Evolutionary conservation across 495 filamentous ascomycete species (phyloP).

Genomic region (Aspergillus baeticus): DNA sequence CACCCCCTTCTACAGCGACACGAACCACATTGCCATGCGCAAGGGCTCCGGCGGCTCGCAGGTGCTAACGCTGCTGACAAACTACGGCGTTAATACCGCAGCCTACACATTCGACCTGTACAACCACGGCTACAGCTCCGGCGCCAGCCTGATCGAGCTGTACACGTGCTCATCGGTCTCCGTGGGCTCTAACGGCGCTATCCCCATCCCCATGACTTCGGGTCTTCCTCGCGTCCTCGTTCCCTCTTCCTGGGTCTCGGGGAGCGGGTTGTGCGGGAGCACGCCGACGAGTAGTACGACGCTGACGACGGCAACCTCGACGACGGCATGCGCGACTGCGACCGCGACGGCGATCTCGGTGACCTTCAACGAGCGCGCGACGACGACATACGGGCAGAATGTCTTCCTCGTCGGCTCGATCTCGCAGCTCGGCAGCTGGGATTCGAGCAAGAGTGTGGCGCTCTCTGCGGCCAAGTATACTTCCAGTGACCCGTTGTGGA

Average conservation of each 20-base stretch:
- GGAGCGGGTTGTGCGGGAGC: conserved; percentile 1
- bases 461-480: conserved; percentile 54
- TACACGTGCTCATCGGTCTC: conserved; percentile 39
- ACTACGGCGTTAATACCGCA: conserved; percentile 26
- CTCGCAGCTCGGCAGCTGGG: conserved; percentile 53
- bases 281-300: background rate
- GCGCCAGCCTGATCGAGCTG: conserved; percentile 38
- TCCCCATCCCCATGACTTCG: conserved; percentile 31
- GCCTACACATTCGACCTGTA: conserved; percentile 46
- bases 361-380: conserved; percentile 55
- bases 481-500: conserved; percentile 54
- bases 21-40: conserved; percentile 56
- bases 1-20: conserved; percentile 54
- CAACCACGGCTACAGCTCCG: conserved; percentile 34
- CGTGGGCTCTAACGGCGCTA: conserved; percentile 27
- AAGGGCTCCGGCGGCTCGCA: conserved; percentile 57
- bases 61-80: conserved; percentile 55
- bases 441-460: conserved; percentile 41
- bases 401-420: conserved; percentile 57
- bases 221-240: conserved; percentile 4
- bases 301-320: background rate
- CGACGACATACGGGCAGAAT: conserved; percentile 56
- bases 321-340: conserved; percentile 20
- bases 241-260: background rate
- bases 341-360: conserved; percentile 44